phyloP scores from a whole-genome alignment of 169 alveolate genomes.

The Plasmodium vinckei region DNA sequence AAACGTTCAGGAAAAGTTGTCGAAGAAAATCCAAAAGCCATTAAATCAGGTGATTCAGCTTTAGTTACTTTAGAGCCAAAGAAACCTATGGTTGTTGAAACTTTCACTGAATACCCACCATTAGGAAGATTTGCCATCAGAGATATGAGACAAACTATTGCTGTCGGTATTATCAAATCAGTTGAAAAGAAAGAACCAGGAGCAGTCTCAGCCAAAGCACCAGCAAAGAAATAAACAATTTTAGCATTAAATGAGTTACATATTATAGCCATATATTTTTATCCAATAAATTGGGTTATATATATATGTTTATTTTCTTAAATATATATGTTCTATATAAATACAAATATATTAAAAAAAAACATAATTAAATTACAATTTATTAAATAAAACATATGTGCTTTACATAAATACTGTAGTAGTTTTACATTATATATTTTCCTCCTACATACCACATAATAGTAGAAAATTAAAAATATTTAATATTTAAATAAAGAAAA shows the following conservation, averaged over 20 bases:
- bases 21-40: constrained; percentile 96
- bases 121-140: constrained; percentile 99
- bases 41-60: constrained; percentile 98
- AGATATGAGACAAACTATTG: constrained; percentile 99
- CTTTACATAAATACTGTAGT: no score
- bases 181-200: constrained; percentile 96
- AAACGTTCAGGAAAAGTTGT: constrained; percentile 96
- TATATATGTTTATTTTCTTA: constrained; percentile 10
- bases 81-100: constrained; percentile 97
- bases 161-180: constrained; percentile 98
- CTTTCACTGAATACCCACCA: constrained; percentile 97
- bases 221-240: constrained; percentile 43
- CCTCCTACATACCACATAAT: no score
- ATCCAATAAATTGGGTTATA: neutral
- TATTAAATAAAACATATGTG: no score
- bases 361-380: neutral
- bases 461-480: no score
- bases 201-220: constrained; percentile 85
- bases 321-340: neutral
- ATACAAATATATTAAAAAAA: neutral
- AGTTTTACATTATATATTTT: no score
- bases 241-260: neutral
- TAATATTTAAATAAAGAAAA: no score
- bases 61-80: constrained; percentile 95
- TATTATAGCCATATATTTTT: no score